A percentile compares a stretch with the other conserved stretches of the same genome.
Conservation (phyloP, 2,329 filamentous ascomycete species). For the Corniculantispora saksenae region DNA sequence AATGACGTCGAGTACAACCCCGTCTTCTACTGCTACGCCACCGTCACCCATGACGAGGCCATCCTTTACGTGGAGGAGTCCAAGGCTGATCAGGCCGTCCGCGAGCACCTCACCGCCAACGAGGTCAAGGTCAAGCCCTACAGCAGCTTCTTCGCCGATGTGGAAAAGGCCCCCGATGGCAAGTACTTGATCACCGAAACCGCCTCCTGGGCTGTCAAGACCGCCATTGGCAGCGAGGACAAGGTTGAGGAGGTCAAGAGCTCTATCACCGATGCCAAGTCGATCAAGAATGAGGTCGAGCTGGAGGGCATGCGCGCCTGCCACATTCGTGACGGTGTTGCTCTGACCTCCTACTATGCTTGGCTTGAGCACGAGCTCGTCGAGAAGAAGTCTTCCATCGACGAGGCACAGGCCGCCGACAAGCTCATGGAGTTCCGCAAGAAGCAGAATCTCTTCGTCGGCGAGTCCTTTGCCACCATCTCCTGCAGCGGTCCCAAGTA, state of each 20-base stretch:
- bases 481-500: constrained; percentile 83
- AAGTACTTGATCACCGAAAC: constrained; percentile 87
- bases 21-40: constrained; percentile 95
- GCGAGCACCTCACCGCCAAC: constrained; percentile 67
- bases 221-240: constrained; percentile 81
- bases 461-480: constrained; percentile 92
- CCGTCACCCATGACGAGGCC: constrained; percentile 74
- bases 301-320: constrained; percentile 91
- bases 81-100: constrained; percentile 71
- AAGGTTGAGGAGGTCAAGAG: constrained; percentile 85
- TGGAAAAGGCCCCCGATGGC: constrained; percentile 53
- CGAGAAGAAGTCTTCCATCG: constrained; percentile 69
- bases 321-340: constrained; percentile 90
- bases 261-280: constrained; percentile 86
- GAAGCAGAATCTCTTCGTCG: constrained; percentile 73
- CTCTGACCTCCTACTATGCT: constrained; percentile 88
- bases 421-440: constrained; percentile 78
- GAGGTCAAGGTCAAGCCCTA: constrained; percentile 80
- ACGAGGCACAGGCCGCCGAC: constrained; percentile 90
- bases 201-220: constrained; percentile 89
- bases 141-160: constrained; percentile 75
- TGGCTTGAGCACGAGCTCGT: constrained; percentile 92
- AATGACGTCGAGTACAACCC: constrained; percentile 97
- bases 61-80: constrained; percentile 82
- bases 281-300: constrained; percentile 89